Conservation (phyloP, 768 basidiomycete species). For the Pulveroboletus sp. region DNA sequence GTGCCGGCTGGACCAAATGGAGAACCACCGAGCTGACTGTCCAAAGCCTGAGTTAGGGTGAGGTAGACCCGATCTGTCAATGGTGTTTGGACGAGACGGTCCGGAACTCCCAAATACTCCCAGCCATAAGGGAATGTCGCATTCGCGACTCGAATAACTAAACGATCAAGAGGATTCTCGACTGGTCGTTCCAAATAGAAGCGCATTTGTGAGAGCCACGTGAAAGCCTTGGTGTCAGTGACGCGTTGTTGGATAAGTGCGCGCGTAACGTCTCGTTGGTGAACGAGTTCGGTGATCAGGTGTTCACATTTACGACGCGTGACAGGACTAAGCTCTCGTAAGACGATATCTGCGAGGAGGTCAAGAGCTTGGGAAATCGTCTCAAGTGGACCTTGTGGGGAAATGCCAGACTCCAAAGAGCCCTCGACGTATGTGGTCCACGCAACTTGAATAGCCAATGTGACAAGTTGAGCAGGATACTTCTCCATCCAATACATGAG, state of each 20-base stretch:
- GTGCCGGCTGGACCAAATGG: constrained; percentile 99
- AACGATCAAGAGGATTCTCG: constrained; percentile 75
- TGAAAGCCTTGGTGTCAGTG: constrained; percentile 65
- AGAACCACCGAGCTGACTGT: constrained; percentile 92
- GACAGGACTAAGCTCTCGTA: constrained; percentile 81
- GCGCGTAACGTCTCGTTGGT: constrained; percentile 93
- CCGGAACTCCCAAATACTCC: constrained; percentile 97
- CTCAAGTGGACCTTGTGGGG: constrained; percentile 63
- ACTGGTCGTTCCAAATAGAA: constrained; percentile 78
- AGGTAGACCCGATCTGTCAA: constrained; percentile 96
- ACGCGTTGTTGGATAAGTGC: constrained; percentile 64
- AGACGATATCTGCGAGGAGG: constrained; percentile 92
- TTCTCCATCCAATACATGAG: constrained; percentile 90
- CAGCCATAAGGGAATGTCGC: constrained; percentile 95
- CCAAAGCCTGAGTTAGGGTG: constrained; percentile 91
- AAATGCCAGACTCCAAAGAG: constrained; percentile 50
- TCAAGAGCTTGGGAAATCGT: constrained; percentile 82
- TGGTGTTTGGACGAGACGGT: constrained; percentile 96
- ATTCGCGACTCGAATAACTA: constrained; percentile 82
- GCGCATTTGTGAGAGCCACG: constrained; percentile 98
- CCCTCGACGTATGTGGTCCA: constrained; percentile 87
- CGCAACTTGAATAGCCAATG: constrained; percentile 89
- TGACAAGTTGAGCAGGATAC: constrained; percentile 94
- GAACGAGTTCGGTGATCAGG: constrained; percentile 96
- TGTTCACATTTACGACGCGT: constrained; percentile 99